Base-by-base conservation (phyloP, 768 basidiomycete genomes). In the Boletus vermiculosoides region DNA sequence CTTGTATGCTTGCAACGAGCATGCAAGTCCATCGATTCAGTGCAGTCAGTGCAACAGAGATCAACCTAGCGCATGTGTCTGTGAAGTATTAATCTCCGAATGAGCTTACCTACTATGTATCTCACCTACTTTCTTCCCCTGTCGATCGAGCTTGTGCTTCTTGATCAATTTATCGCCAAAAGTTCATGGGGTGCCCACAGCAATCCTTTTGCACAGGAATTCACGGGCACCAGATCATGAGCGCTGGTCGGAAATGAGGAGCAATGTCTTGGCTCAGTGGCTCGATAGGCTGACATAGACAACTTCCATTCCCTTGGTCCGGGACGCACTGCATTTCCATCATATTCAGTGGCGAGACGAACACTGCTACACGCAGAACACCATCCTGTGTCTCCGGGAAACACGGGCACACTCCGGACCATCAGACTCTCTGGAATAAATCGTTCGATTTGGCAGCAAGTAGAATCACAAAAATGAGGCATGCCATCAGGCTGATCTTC, bases 401-500 rank as follows among this genome's bases (percentile, higher is more conserved):
- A 49, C 3, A 25, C 31, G 36, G 23, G n/a, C 34, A 50, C 47
- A 52, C 10, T 39, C 37, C 23, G 16, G 45, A 36, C n/a, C 25
- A 54, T 37, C 28, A 36, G 40, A 56, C 22, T 36, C 40, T 50
- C 40, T 39, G 31, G 18, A 44, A 34, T 16, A 45, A 23, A 28
- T 57, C n/a, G 15, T 59, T 59, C 45, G 54, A 60, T 54, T 52
- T 33, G 44, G 56, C 23, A 36, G 40, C 20, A 22, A 37, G 16
- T 16, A 54, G 50, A 54, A 50, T 37, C 40, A 50, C 45, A 45
- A 48, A 54, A 41, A 54, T 23, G 48, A 45, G 45, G 31, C 40
- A 49, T 16, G 33, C 55, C 54, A 52, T 69, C 40, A 69, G 39
- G 37, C n/a, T 30, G 58, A 50, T 61, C 58, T 60, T 39, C 70